These are phyloP conservation scores for Xanthoparmelia taractica DNA, from an alignment of 495 filamentous ascomycete genomes.

Conservation along the genomic window DNA sequence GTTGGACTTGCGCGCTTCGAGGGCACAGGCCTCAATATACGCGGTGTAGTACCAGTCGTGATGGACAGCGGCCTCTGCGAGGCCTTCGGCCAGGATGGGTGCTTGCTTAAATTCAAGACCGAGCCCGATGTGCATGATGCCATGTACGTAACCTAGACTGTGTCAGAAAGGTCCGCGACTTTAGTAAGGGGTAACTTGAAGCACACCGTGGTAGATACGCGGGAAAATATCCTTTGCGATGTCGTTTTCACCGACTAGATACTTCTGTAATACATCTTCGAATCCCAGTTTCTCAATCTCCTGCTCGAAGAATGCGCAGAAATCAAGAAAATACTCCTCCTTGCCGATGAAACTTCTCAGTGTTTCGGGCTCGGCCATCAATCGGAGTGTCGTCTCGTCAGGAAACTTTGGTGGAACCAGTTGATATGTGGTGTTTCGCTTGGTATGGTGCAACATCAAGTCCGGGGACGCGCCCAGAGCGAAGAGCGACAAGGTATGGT, in stretches of 20 bases:
- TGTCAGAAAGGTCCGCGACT: conserved; percentile 5
- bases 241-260: conserved; percentile 17
- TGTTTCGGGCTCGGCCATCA: conserved; percentile 4
- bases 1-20: conserved; percentile 9
- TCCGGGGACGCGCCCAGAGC: conserved; percentile 16
- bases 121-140: conserved; percentile 22
- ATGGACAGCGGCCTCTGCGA: conserved; percentile 23
- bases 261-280: conserved; percentile 19
- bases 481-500: conserved; percentile 16
- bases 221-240: conserved; percentile 14
- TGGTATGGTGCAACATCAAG: conserved; percentile 11
- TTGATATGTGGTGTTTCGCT: conserved; percentile 15
- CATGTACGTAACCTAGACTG: conserved; percentile 22
- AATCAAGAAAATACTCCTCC: conserved; percentile 16
- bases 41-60: conserved; percentile 24
- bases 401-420: conserved; percentile 4
- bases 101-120: conserved; percentile 22
- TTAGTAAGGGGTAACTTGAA: not conserved
- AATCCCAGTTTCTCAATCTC: conserved; percentile 14
- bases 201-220: conserved; percentile 16
- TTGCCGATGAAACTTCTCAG: conserved; percentile 9
- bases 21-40: conserved; percentile 12
- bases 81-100: conserved; percentile 19
- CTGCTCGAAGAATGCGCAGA: conserved; percentile 13
- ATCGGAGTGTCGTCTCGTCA: conserved; percentile 7